Conservation (phyloP, 768 basidiomycete genomes). For the Cystobasidiopsis lactophilus region DNA sequence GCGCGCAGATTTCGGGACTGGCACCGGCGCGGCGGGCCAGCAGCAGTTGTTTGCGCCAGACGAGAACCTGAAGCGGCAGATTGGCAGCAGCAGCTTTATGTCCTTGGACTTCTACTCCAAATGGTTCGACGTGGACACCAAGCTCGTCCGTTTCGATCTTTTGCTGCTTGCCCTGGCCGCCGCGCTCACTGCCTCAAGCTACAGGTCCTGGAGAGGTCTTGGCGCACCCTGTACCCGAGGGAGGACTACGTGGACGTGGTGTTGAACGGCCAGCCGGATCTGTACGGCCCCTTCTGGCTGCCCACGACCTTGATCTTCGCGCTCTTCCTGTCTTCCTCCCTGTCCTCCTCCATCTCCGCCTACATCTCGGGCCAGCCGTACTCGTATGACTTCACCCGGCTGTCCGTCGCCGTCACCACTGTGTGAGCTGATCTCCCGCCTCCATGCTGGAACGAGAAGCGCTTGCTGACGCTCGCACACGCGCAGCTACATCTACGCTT, state of each 20-base stretch:
- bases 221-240: constrained; percentile 17
- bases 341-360: constrained; percentile 65
- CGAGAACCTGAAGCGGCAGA: neutral
- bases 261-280: constrained; percentile 10
- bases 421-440: constrained; percentile 26
- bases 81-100: constrained; percentile 34
- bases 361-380: constrained; percentile 50
- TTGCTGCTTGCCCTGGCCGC: neutral
- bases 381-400: constrained; percentile 65
- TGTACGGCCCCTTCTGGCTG: constrained; percentile 64
- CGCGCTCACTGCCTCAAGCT: constrained; percentile 6
- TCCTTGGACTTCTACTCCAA: constrained; percentile 63
- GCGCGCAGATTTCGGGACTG: constrained; percentile 8
- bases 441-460: neutral
- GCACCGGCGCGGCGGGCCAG: neutral
- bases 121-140: constrained; percentile 74
- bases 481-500: constrained; percentile 49
- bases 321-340: constrained; percentile 78
- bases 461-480: neutral
- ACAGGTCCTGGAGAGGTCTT: constrained; percentile 18
- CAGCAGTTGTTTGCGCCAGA: constrained; percentile 2
- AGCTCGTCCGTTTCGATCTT: constrained; percentile 32
- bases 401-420: constrained; percentile 58
- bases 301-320: constrained; percentile 82
- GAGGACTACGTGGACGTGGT: constrained; percentile 18